Evolutionary conservation across 208 protist genomes (phyloP), one percentile per base, ranked within the genome.

Genomic region (Willaertia magna): DNA sequence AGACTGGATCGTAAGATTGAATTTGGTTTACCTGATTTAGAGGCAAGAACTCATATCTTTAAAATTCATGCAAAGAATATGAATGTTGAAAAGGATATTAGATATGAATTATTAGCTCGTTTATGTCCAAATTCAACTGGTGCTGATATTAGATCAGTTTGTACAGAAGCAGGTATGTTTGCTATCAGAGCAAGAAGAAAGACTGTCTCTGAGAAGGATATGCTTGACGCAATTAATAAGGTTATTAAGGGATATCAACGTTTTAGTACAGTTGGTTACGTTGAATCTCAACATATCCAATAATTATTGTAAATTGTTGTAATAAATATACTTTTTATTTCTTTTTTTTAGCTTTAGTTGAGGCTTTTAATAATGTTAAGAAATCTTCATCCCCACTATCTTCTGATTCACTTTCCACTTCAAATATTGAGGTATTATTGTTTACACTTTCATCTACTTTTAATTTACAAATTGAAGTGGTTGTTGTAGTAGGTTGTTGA

Each of bases 111-210:
- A 0, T 94, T 99, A 76, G 98, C 98, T 12, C 93, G 98, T 16
- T 92, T 99, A 14, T 99, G 97, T 92, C 98, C 98, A 42, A 99
- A 99, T 90, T 91, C 94, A 0, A 99, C 98, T 2, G 98, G 96
- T 55, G 97, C 97, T 14, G 98, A 99, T 89, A 91, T 99, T 82
- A 91, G 95, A 44, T 96, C 93, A 0, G 98, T 99, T 18, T 99
- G 98, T 91, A 99, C 98, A 26, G 99, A 99, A 93, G 99, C 99
- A 1, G 99, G 98, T 49, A 99, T 99, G 98, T 99, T 98, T 89
- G 98, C 98, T 46, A 99, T 99, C 83, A 93, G 99, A 48, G 97
- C 96, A 4, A 92, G 98, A 30, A 93, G 98, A 88, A 99, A 99
- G 93, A 95, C 96, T 7, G 98, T 99, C 74, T 98, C 94, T 42